Evolutionary conservation across 192 early-diverging fungal species (phyloP).

Genomic region (Backusella circina): DNA sequence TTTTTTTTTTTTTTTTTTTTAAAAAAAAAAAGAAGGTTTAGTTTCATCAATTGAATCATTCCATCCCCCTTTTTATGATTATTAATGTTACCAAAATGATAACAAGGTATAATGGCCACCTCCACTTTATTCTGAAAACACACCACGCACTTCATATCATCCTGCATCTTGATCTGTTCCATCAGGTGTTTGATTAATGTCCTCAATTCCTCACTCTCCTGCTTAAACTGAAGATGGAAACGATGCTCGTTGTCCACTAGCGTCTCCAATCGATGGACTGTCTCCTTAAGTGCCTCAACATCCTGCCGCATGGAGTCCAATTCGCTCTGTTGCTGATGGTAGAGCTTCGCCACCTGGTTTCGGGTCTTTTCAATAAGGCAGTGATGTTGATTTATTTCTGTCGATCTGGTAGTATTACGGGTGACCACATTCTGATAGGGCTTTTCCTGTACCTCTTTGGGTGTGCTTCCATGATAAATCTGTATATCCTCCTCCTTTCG

Average conservation of each 20-base stretch:
- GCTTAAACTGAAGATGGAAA: not conserved
- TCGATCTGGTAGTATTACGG: not conserved
- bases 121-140: not conserved
- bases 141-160: not conserved
- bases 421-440: not conserved
- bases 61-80: no score
- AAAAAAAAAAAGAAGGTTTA: not conserved
- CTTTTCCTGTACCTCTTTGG: not conserved
- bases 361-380: not conserved
- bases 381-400: not conserved
- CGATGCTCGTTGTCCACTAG: not conserved
- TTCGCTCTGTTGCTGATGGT: not conserved
- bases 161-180: not conserved
- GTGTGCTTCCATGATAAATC: not conserved
- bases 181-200: not conserved
- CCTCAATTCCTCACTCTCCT: not conserved
- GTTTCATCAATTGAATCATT: not conserved
- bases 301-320: not conserved
- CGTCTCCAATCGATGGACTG: not conserved
- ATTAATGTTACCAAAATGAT: not conserved
- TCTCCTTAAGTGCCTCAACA: not conserved
- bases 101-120: not conserved
- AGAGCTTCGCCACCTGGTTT: not conserved
- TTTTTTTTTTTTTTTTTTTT: no score
- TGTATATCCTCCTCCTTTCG: not conserved